Conservation (phyloP, 208 protist genomes). For the Leishmania aethiopica region DNA sequence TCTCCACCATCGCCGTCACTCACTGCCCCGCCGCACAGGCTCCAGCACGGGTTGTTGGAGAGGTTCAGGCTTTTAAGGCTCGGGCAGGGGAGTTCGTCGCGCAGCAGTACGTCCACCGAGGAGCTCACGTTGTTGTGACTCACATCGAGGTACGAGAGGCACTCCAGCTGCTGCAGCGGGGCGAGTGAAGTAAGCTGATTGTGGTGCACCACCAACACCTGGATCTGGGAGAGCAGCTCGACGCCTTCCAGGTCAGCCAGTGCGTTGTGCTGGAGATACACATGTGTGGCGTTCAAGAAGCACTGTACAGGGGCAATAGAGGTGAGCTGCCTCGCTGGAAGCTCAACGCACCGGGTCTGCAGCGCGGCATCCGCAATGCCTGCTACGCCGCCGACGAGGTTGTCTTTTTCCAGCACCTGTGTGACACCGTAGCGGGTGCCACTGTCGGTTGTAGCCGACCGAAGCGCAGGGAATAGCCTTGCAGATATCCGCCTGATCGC, state of each 20-base stretch:
- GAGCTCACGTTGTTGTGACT: constrained; percentile 53
- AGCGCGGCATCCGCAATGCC: constrained; percentile 71
- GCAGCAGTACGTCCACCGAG: constrained; percentile 25
- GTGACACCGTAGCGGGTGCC: constrained; percentile 9
- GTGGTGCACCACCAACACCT: constrained; percentile 78
- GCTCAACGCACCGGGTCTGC: constrained; percentile 53
- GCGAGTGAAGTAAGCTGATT: constrained; percentile 57
- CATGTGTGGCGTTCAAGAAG: constrained; percentile 77
- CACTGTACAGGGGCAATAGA: constrained; percentile 46
- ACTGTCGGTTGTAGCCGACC: neutral
- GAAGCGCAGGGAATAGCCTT: neutral
- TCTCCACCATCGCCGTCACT: neutral
- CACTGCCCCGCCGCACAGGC: neutral
- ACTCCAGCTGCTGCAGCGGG: constrained; percentile 45
- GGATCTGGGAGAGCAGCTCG: constrained; percentile 59
- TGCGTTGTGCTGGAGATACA: constrained; percentile 82
- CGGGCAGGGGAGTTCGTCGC: constrained; percentile 52
- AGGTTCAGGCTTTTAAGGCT: constrained; percentile 64
- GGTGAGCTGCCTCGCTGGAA: constrained; percentile 41
- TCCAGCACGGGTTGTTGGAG: constrained; percentile 53
- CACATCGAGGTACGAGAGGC: constrained; percentile 68
- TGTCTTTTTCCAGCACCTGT: constrained; percentile 40
- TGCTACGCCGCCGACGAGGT: constrained; percentile 57
- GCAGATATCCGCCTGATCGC: neutral
- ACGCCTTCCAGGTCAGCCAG: constrained; percentile 62